Percentiles rank a stretch among this genome's conserved stretches.
phyloP scores from a whole-genome alignment of 352 stramenopile genomes.

The Globisporangium okanoganense region DNA sequence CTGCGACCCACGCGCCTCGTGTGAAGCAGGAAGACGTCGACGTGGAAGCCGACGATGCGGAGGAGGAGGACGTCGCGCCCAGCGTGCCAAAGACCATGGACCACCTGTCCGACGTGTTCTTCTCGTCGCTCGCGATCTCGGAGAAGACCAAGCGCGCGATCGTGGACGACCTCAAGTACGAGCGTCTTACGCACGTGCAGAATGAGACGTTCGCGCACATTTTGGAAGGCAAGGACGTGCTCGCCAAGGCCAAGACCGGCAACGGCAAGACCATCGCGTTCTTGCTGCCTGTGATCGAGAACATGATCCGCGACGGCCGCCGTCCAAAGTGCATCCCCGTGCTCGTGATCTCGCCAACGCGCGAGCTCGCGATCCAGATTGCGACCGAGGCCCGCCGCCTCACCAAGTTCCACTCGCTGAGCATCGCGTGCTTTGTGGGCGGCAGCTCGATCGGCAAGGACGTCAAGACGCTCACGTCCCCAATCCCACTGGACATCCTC shows the following conservation, averaged over 20 bases:
- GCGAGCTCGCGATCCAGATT: conserved; percentile 96
- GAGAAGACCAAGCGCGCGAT: conserved; percentile 61
- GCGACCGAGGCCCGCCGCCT: conserved; percentile 85
- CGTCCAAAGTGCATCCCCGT: conserved; percentile 77
- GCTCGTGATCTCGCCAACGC: conserved; percentile 93
- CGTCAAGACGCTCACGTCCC: conserved; percentile 27
- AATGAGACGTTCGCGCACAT: conserved; percentile 76
- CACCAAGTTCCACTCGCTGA: conserved; percentile 77
- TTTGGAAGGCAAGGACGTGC: conserved; percentile 81
- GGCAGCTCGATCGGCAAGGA: conserved; percentile 89
- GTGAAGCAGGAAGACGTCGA: neutral
- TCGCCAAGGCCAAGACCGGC: conserved; percentile 90
- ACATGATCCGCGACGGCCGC: conserved; percentile 59
- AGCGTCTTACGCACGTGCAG: conserved; percentile 89
- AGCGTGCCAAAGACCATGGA: conserved; percentile 14
- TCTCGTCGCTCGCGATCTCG: conserved; percentile 54
- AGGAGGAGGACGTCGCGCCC: neutral
- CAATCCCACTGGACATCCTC: conserved; percentile 84
- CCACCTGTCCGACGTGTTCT: conserved; percentile 48
- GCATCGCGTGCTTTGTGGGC: conserved; percentile 71
- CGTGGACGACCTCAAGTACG: conserved; percentile 80
- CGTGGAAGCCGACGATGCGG: neutral
- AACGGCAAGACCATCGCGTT: conserved; percentile 91
- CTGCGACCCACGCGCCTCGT: neutral
- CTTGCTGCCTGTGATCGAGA: conserved; percentile 75